A percentile compares a stretch with the other conserved stretches of the same genome.
These are phyloP conservation scores for Hygrocybe coccinea DNA, from an alignment of 768 basidiomycete species.

Conservation along the genomic window DNA sequence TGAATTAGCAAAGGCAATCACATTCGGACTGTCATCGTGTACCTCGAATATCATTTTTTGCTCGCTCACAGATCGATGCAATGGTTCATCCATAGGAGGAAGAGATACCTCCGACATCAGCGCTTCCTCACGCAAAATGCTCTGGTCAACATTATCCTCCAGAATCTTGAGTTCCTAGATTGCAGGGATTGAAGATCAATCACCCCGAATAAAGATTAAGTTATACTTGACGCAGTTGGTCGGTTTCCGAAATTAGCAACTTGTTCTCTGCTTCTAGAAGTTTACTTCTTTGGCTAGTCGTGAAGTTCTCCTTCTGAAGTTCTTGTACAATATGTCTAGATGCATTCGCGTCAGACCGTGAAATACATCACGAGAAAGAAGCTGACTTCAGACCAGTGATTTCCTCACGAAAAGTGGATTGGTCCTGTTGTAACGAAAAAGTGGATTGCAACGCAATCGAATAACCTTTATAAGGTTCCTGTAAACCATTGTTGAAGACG, in stretches of 20 bases:
- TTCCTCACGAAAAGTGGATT: constrained; percentile 52
- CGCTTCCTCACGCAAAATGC: constrained; percentile 48
- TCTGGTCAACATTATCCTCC: constrained; percentile 69
- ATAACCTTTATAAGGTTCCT: constrained; percentile 21
- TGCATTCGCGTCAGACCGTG: constrained; percentile 2
- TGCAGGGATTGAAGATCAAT: neutral
- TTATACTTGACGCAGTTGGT: constrained; percentile 67
- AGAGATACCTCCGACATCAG: constrained; percentile 5
- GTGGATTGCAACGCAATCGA: constrained; percentile 16
- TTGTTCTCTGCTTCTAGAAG: constrained; percentile 75
- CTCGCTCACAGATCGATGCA: constrained; percentile 43
- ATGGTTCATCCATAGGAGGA: constrained; percentile 25
- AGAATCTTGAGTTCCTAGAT: constrained; percentile 67
- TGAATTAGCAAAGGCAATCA: neutral
- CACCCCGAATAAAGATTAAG: neutral
- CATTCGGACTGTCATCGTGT: constrained; percentile 8
- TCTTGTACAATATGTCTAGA: constrained; percentile 81
- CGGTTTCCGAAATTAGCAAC: constrained; percentile 57
- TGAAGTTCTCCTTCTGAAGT: constrained; percentile 74
- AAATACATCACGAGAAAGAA: neutral
- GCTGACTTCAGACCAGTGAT: constrained; percentile 77
- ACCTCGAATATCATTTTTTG: constrained; percentile 54
- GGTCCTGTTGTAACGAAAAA: constrained; percentile 49
- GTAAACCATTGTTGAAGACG: constrained; percentile 40
- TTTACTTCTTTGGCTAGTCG: constrained; percentile 57